Conservation (phyloP, 495 filamentous ascomycete species). For the Clohesyomyces aquaticus region DNA sequence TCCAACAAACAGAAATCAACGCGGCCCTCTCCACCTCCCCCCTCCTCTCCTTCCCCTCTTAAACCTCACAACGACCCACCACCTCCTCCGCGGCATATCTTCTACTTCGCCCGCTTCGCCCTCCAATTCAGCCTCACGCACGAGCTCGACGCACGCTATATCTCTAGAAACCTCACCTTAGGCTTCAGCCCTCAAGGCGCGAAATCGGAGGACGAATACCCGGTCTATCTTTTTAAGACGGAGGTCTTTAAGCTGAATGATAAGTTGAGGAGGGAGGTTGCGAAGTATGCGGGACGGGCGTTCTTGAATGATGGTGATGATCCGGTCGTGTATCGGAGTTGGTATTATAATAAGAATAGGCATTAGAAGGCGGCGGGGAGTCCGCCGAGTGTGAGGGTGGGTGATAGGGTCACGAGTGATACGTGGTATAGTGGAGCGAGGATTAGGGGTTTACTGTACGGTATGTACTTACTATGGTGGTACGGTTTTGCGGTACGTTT, state of each 20-base stretch:
- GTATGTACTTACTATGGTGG: no score
- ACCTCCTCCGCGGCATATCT: slow-evolving; percentile 71
- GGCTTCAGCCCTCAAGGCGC: not conserved
- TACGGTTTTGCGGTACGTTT: no score
- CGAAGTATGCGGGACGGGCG: not conserved
- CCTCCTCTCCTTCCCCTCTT: slow-evolving; percentile 64
- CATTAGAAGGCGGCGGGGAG: slow-evolving; percentile 56
- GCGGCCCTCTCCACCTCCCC: slow-evolving; percentile 67
- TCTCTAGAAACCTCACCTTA: not conserved
- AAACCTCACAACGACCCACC: slow-evolving; percentile 68
- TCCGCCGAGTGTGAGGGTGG: slow-evolving; percentile 63
- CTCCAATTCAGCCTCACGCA: not conserved
- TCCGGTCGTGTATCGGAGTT: slow-evolving; percentile 61
- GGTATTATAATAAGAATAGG: slow-evolving; percentile 48
- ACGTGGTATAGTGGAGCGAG: slow-evolving; percentile 72
- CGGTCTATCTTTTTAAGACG: not conserved
- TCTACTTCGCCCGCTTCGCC: slow-evolving; percentile 63
- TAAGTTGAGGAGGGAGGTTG: not conserved
- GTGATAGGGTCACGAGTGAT: slow-evolving; percentile 71
- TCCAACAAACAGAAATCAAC: slow-evolving; percentile 67
- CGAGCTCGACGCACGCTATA: not conserved
- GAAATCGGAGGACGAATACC: not conserved
- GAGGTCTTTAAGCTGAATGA: not conserved
- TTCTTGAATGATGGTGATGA: slow-evolving; percentile 57
- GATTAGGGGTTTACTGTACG: no score